These are phyloP conservation scores for Hygrocybe punicea DNA, from an alignment of 768 basidiomycete species.

Conservation along the genomic window DNA sequence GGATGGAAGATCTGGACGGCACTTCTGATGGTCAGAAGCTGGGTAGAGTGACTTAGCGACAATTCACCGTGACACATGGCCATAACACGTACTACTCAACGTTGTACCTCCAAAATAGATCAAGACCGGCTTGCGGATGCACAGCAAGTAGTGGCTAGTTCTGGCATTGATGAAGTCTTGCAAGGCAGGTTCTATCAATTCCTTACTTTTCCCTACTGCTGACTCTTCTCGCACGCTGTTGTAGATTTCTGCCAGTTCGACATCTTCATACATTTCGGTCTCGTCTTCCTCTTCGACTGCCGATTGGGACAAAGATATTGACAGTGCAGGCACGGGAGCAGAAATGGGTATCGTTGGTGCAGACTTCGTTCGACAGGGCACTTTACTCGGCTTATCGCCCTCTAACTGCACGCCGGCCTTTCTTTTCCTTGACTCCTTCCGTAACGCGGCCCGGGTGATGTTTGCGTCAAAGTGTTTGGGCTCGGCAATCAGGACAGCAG, in stretches of 20 bases:
- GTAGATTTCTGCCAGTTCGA: background rate
- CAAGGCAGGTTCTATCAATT: slow-evolving; percentile 14
- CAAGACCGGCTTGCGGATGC: slow-evolving; percentile 17
- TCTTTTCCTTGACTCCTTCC: background rate
- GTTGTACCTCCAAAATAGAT: slow-evolving; percentile 22
- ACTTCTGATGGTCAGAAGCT: background rate
- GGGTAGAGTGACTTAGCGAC: background rate
- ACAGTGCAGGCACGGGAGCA: background rate
- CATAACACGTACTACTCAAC: slow-evolving; percentile 18
- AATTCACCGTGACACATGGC: background rate
- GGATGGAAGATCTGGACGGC: background rate
- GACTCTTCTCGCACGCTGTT: background rate
- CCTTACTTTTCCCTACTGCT: slow-evolving; percentile 4
- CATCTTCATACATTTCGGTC: background rate
- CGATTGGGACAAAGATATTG: background rate
- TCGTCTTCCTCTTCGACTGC: background rate
- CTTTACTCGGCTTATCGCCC: background rate
- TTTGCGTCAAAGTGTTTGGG: slow-evolving; percentile 26
- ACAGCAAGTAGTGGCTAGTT: slow-evolving; percentile 3
- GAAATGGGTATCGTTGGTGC: background rate
- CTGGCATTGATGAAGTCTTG: slow-evolving; percentile 27
- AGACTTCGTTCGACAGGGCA: slow-evolving; percentile 1
- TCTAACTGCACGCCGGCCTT: background rate
- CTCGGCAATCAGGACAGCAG: slow-evolving; percentile 27
- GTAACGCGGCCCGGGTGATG: slow-evolving; percentile 1